These are phyloP conservation scores for Fusarium falciforme DNA, from an alignment of 2,329 filamentous ascomycete genomes.

Conservation along the genomic window DNA sequence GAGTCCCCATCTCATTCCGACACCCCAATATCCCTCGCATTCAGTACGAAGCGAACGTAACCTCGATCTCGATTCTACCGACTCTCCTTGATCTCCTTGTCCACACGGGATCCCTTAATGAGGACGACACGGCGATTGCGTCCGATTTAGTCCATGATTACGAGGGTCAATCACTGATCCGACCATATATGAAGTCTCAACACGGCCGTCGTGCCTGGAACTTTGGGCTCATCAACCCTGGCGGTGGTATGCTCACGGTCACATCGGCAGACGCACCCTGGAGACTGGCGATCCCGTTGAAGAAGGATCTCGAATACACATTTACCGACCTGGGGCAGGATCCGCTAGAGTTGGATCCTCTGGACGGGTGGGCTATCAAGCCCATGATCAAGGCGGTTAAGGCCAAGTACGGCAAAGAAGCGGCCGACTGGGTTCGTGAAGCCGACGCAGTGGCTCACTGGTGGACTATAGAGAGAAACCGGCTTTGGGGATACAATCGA, in stretches of 20 bases:
- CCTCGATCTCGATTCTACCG: slow-evolving; percentile 47
- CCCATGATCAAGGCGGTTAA: slow-evolving; percentile 39
- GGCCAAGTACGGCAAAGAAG: slow-evolving; percentile 28
- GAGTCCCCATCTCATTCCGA: slow-evolving; percentile 47
- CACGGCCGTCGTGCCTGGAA: slow-evolving; percentile 47
- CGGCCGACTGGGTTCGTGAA: slow-evolving; percentile 45
- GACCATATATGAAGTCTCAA: slow-evolving; percentile 36
- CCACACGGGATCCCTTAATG: slow-evolving; percentile 45
- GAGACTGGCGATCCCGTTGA: slow-evolving; percentile 47
- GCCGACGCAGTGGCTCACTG: slow-evolving; percentile 36
- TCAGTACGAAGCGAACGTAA: slow-evolving; percentile 45
- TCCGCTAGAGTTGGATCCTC: slow-evolving; percentile 41
- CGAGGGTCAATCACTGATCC: slow-evolving; percentile 49
- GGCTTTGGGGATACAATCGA: slow-evolving; percentile 36
- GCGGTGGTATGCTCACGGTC: slow-evolving; percentile 47
- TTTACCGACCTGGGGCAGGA: slow-evolving; percentile 47
- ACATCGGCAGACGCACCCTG: slow-evolving; percentile 48
- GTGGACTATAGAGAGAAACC: slow-evolving; percentile 35
- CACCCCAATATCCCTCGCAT: slow-evolving; percentile 48
- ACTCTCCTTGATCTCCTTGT: slow-evolving; percentile 49
- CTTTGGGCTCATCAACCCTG: slow-evolving; percentile 49
- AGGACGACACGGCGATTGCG: slow-evolving; percentile 37
- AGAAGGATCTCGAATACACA: slow-evolving; percentile 47
- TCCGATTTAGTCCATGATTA: slow-evolving; percentile 45
- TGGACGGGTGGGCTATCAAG: slow-evolving; percentile 44